These are phyloP conservation scores for Aspergillus uvarum DNA, from an alignment of 2,329 filamentous ascomycete species.

Conservation along the genomic window DNA sequence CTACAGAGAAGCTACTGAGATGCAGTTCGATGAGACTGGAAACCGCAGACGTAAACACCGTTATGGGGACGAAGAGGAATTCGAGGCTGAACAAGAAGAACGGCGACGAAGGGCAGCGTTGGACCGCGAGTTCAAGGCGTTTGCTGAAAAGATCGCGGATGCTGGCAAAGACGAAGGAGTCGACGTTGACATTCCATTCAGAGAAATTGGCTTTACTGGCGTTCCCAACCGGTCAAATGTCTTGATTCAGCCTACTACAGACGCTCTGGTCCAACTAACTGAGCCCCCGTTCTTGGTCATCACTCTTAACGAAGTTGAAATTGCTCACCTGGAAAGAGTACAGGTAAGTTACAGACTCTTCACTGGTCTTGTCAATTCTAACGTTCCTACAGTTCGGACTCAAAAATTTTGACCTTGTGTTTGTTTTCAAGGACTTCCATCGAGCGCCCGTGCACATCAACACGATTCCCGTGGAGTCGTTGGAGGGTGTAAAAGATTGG, in stretches of 20 bases:
- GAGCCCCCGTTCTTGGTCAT: conserved; percentile 96
- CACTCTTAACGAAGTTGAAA: conserved; percentile 91
- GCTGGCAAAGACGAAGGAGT: conserved; percentile 87
- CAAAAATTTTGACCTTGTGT: conserved; percentile 98
- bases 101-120: conserved; percentile 85
- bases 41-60: conserved; percentile 97
- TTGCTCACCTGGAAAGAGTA: conserved; percentile 94
- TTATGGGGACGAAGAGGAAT: conserved; percentile 97
- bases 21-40: conserved; percentile 97
- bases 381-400: conserved; percentile 72
- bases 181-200: conserved; percentile 93
- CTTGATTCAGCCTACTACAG: conserved; percentile 91
- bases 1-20: conserved; percentile 95
- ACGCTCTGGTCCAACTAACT: conserved; percentile 93
- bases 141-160: conserved; percentile 96
- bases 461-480: conserved; percentile 91
- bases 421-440: conserved; percentile 96
- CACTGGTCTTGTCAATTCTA: conserved; percentile 18
- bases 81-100: conserved; percentile 97
- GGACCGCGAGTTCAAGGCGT: conserved; percentile 92
- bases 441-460: conserved; percentile 92
- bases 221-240: conserved; percentile 96
- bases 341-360: conserved; percentile 44
- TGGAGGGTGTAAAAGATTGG: conserved; percentile 97
- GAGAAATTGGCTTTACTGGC: conserved; percentile 94